These are phyloP conservation scores for Marasmius oreades DNA, from an alignment of 1,284 basidiomycete species.

Conservation along the genomic window DNA sequence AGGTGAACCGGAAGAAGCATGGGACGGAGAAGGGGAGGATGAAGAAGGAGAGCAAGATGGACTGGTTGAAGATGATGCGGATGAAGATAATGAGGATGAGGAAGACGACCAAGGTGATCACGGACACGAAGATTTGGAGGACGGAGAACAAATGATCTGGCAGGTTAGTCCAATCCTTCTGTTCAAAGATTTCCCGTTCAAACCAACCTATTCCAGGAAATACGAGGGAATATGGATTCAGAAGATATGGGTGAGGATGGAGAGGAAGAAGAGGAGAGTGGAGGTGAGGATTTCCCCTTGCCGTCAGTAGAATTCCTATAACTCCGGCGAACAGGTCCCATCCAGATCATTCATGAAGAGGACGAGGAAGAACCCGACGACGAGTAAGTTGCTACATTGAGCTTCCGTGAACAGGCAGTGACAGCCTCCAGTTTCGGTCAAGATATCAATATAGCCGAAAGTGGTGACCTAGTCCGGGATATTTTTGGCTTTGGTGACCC, in stretches of 20 bases:
- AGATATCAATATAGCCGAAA: conserved; percentile 47
- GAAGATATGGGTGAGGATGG: conserved; percentile 44
- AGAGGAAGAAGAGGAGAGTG: conserved; percentile 55
- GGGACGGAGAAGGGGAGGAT: conserved; percentile 61
- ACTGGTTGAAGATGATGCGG: conserved; percentile 43
- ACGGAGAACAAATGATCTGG: conserved; percentile 65
- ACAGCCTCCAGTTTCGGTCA: conserved; percentile 38
- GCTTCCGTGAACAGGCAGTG: not conserved
- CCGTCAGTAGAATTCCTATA: not conserved
- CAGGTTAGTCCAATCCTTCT: conserved; percentile 51
- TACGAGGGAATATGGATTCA: conserved; percentile 49
- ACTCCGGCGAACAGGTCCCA: conserved; percentile 34
- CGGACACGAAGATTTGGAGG: conserved; percentile 34
- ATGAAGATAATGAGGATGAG: conserved; percentile 59
- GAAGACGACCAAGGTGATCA: conserved; percentile 39
- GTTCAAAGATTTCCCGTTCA: not conserved
- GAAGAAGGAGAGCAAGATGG: conserved; percentile 57
- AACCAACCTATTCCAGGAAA: conserved; percentile 42
- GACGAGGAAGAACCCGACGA: conserved; percentile 64
- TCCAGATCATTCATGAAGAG: conserved; percentile 53
- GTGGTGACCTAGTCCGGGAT: conserved; percentile 36
- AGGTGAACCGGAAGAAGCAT: conserved; percentile 60
- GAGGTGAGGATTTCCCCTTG: conserved; percentile 27
- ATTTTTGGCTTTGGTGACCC: conserved; percentile 54
- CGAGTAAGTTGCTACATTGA: conserved; percentile 42